phyloP scores from a whole-genome alignment of 768 basidiomycete species.

The Lactarius deliciosus region DNA sequence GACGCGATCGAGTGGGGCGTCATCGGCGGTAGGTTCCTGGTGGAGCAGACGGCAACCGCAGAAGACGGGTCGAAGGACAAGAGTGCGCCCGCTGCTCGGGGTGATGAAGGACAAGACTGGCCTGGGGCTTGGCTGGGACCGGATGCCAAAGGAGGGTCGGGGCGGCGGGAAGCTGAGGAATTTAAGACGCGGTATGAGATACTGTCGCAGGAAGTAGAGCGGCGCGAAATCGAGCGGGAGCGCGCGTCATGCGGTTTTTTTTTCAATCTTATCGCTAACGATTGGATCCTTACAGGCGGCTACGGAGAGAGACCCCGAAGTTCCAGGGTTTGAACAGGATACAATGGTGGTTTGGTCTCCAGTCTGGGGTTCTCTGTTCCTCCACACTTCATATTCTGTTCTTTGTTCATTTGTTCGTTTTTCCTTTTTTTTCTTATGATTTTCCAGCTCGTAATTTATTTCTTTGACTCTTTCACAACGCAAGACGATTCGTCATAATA shows the following conservation, averaged over 20 bases:
- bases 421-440: neutral
- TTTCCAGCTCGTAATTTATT: neutral
- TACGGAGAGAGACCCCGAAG: conserved; percentile 59
- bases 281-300: conserved; percentile 42
- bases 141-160: conserved; percentile 67
- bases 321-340: conserved; percentile 25
- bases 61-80: conserved; percentile 33
- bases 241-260: conserved; percentile 43
- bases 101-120: conserved; percentile 77
- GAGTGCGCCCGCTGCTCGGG: conserved; percentile 41
- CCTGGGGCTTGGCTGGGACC: conserved; percentile 70
- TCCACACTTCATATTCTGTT: neutral
- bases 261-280: conserved; percentile 9
- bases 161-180: conserved; percentile 91
- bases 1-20: conserved; percentile 88
- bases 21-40: conserved; percentile 59
- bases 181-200: conserved; percentile 87
- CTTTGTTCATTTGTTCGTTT: neutral
- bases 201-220: conserved; percentile 83
- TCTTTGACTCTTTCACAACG: neutral
- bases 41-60: conserved; percentile 32
- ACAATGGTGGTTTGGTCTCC: conserved; percentile 14
- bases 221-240: conserved; percentile 84
- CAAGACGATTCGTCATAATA: neutral
- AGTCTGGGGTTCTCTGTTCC: no score